Base-by-base conservation (phyloP, 192 early-diverging fungal species). In the Coemansia sp. region DNA sequence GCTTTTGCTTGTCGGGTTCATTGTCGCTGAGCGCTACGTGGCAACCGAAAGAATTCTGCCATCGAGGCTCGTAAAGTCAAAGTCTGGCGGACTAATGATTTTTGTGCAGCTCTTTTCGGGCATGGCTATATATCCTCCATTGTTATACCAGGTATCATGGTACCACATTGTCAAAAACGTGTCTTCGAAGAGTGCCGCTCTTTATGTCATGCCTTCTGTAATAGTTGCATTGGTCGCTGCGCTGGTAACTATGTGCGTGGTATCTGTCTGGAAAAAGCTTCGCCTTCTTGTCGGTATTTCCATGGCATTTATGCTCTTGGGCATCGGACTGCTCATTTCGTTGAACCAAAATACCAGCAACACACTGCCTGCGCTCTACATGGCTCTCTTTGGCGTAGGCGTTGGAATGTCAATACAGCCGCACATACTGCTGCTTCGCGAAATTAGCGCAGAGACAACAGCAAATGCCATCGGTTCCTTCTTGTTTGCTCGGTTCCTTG, bases 91-190 rank as follows among this genome's bases (percentile, higher is more conserved):
- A 6, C 58, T 67, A 9, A 55, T 81, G 45, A 24, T 74, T 23
- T 51, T 34, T 12, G 55, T 76, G 35, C 69, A 76, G 64, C 68
- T 64, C 34, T 60, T 77, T 16, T 18, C 72, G 8, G 74, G 77
- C 9, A 56, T 74, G 30, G 71, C 66, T 35, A 71, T 64, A 7
- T 78, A 66, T 60, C 52, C 62, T 15, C 77, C 72, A 0, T 16
- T 77, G 4, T 58, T 79, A 8, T 97, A 90, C 81, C 68, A 90
- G 33, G 84, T 89, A 1, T 16, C 89, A 24, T 94, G 86, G 71
- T 94, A 92, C 71, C 88, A 92, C 60, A 53, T 62, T 8, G 71
- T 82, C 68, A 73, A 76, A 52, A 36, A 39, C 33, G 67, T 63
- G 55, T 70, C 67, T 4, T 20, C 66, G 0, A n/a, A 39, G 21